Conservation (phyloP, 1,139 yeast genomes). For the Geotrichum aggregatum region DNA sequence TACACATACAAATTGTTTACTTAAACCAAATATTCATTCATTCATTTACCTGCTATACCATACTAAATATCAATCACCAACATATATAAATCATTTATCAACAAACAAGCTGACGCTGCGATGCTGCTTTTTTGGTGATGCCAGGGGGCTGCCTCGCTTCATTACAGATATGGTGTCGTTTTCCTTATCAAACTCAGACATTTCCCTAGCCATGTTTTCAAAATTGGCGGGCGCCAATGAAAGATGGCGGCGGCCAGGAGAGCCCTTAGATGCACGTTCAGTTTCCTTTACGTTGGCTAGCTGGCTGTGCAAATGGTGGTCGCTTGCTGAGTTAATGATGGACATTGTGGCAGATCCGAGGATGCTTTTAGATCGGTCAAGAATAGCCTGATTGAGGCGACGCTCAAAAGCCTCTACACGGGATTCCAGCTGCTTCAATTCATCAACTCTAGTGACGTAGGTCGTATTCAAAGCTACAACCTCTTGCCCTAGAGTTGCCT, state of each 20-base stretch:
- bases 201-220: conserved; percentile 27
- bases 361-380: conserved; percentile 36
- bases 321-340: conserved; percentile 27
- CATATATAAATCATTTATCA: conserved; percentile 10
- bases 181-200: conserved; percentile 26
- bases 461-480: conserved; percentile 31
- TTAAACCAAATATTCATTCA: neutral
- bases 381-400: conserved; percentile 30
- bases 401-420: conserved; percentile 33
- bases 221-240: conserved; percentile 28
- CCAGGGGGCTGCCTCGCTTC: conserved; percentile 23
- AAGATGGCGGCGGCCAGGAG: conserved; percentile 29
- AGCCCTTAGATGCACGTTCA: neutral
- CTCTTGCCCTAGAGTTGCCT: conserved; percentile 28
- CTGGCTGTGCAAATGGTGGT: conserved; percentile 4
- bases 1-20: neutral
- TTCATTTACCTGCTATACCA: neutral
- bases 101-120: conserved; percentile 37
- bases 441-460: conserved; percentile 30
- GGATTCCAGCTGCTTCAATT: conserved; percentile 31
- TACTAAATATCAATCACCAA: neutral
- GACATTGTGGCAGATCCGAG: conserved; percentile 37
- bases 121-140: conserved; percentile 22
- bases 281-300: conserved; percentile 10
- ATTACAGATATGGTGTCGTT: conserved; percentile 24